These are phyloP conservation scores for Colletotrichum gloeosporioides DNA, from an alignment of 2,329 filamentous ascomycete species.

Conservation along the genomic window DNA sequence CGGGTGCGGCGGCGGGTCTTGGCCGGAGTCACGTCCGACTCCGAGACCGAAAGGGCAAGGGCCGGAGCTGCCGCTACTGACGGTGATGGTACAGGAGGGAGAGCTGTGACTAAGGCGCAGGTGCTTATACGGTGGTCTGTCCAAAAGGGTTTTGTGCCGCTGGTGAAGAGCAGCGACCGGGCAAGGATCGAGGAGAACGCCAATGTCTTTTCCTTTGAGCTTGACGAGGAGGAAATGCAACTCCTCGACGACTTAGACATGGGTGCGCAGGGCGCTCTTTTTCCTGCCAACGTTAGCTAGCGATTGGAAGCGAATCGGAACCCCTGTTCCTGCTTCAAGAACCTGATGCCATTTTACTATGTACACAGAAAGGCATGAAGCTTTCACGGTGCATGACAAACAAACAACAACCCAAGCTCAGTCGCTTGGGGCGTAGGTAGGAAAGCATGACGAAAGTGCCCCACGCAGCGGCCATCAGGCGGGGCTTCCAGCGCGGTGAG, in stretches of 20 bases:
- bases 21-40: background rate
- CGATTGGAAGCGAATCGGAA: background rate
- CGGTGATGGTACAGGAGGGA: constrained; percentile 48
- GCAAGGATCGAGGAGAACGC: constrained; percentile 66
- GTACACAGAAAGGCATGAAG: background rate
- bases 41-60: background rate
- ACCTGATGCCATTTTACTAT: background rate
- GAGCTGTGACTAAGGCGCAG: constrained; percentile 63
- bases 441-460: constrained; percentile 7
- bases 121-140: constrained; percentile 72
- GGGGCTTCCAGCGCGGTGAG: background rate
- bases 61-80: background rate
- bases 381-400: constrained; percentile 10
- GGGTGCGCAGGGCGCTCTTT: constrained; percentile 32
- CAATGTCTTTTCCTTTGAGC: constrained; percentile 64
- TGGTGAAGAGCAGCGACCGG: constrained; percentile 69
- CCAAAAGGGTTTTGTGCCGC: constrained; percentile 72
- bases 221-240: constrained; percentile 62
- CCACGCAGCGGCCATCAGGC: background rate
- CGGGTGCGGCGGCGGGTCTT: background rate
- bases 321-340: background rate
- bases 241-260: constrained; percentile 33
- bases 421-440: background rate
- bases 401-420: background rate
- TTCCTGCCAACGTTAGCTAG: constrained; percentile 32